phyloP scores from a whole-genome alignment of 176 grass and related monocot species.

The Carex kokanica region DNA sequence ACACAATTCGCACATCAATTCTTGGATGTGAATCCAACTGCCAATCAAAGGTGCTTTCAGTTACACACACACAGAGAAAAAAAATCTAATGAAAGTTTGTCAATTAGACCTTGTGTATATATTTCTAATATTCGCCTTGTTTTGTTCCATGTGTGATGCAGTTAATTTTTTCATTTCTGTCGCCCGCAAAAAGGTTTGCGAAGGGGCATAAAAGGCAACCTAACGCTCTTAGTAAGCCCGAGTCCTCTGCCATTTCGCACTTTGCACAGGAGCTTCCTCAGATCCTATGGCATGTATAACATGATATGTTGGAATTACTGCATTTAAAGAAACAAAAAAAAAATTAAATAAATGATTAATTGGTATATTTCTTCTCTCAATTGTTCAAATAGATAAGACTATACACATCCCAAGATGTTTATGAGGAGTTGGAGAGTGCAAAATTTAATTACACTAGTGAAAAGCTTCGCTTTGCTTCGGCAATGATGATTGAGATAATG shows the following conservation, averaged over 20 bases:
- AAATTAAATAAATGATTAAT: background rate
- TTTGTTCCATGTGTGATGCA: constrained; percentile 19
- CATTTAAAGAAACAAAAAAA: background rate
- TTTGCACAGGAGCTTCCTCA: constrained; percentile 79
- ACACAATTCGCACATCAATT: constrained; percentile 74
- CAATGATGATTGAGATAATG: too few species aligned
- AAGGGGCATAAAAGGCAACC: constrained; percentile 55
- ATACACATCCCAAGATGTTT: constrained; percentile 56
- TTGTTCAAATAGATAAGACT: constrained; percentile 56
- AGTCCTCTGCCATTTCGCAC: constrained; percentile 80
- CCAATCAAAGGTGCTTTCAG: constrained; percentile 51
- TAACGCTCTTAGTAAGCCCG: constrained; percentile 44
- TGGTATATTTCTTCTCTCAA: background rate
- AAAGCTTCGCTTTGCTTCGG: too few species aligned
- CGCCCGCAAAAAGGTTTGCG: constrained; percentile 38
- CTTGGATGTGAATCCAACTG: constrained; percentile 79
- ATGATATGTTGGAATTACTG: background rate
- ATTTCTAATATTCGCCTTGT: constrained; percentile 8
- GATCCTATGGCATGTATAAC: constrained; percentile 62
- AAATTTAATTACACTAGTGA: constrained; percentile 39
- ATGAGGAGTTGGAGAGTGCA: constrained; percentile 60
- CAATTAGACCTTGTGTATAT: background rate
- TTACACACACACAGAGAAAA: background rate
- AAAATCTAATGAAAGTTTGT: constrained; percentile 8
- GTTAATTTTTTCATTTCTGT: constrained; percentile 51